A percentile compares a stretch with the other conserved stretches of the same genome.
Evolutionary conservation across 371 early-diverging fungal species (phyloP).

Genomic region (Syncephalastrum monosporum): DNA sequence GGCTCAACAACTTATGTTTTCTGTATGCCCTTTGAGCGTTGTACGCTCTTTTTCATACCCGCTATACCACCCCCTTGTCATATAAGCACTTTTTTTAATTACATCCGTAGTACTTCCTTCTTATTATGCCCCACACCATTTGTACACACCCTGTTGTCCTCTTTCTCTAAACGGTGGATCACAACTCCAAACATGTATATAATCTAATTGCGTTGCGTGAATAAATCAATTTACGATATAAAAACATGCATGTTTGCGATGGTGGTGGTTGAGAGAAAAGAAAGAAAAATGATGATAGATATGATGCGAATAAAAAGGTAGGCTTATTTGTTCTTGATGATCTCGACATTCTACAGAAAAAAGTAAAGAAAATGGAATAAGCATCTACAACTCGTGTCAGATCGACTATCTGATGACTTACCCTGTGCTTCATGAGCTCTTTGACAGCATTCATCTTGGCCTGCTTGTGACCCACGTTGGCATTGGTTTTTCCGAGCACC

Average conservation of each 20-base stretch:
- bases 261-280: no score
- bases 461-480: conserved; percentile 52
- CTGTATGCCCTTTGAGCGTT: conserved; percentile 10
- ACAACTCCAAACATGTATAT: no score
- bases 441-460: conserved; percentile 70
- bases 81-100: no score
- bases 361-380: background rate
- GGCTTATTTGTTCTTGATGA: conserved; percentile 49
- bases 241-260: no score
- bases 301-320: conserved; percentile 2
- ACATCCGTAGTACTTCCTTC: no score
- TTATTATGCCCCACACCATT: no score
- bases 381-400: background rate
- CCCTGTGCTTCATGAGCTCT: conserved; percentile 64
- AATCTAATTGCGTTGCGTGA: no score
- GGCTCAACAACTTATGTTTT: background rate
- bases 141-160: no score
- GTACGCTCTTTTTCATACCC: conserved; percentile 8
- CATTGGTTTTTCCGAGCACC: conserved; percentile 54
- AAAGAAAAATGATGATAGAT: background rate
- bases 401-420: background rate
- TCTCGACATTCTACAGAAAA: conserved; percentile 44
- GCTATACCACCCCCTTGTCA: no score
- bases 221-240: no score
- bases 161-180: no score